These are phyloP conservation scores for Mycogone perniciosa DNA, from an alignment of 2,329 filamentous ascomycete species.

Conservation along the genomic window DNA sequence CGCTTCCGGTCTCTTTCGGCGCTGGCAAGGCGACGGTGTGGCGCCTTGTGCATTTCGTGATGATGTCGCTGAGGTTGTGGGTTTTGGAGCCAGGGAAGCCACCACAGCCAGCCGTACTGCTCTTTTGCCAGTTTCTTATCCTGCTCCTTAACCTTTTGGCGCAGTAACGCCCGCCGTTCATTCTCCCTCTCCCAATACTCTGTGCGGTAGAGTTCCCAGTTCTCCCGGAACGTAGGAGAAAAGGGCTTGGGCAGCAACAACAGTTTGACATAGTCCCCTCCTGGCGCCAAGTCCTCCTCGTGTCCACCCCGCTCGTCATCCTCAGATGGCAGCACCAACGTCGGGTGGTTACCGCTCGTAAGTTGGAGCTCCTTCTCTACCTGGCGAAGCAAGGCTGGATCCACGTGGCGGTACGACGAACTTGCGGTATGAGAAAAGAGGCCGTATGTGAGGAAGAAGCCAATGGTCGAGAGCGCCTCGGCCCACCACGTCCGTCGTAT, in stretches of 20 bases:
- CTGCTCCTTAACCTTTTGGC: constrained; percentile 60
- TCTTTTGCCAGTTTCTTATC: constrained; percentile 62
- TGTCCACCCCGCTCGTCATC: constrained; percentile 62
- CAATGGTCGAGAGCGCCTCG: constrained; percentile 65
- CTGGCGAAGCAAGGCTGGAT: constrained; percentile 54
- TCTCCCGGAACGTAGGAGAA: constrained; percentile 87
- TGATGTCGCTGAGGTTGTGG: constrained; percentile 26
- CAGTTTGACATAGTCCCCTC: constrained; percentile 87
- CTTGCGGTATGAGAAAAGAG: constrained; percentile 61
- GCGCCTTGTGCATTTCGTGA: constrained; percentile 32
- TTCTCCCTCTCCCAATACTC: constrained; percentile 99
- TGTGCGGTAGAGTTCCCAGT: constrained; percentile 90
- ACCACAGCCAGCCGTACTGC: constrained; percentile 74
- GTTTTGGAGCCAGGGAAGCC: constrained; percentile 61
- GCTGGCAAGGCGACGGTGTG: constrained; percentile 33
- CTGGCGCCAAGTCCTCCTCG: constrained; percentile 84
- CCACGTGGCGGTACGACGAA: constrained; percentile 71
- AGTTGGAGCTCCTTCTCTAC: constrained; percentile 54
- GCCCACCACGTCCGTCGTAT: constrained; percentile 77
- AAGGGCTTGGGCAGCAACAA: constrained; percentile 91
- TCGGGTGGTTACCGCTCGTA: constrained; percentile 34
- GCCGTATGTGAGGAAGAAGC: constrained; percentile 73
- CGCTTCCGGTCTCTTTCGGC: constrained; percentile 42
- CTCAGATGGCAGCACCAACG: constrained; percentile 37
- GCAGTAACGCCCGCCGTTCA: constrained; percentile 69